phyloP scores from a whole-genome alignment of 2,329 filamentous ascomycete species.

The Fonsecaea pugnacius region DNA sequence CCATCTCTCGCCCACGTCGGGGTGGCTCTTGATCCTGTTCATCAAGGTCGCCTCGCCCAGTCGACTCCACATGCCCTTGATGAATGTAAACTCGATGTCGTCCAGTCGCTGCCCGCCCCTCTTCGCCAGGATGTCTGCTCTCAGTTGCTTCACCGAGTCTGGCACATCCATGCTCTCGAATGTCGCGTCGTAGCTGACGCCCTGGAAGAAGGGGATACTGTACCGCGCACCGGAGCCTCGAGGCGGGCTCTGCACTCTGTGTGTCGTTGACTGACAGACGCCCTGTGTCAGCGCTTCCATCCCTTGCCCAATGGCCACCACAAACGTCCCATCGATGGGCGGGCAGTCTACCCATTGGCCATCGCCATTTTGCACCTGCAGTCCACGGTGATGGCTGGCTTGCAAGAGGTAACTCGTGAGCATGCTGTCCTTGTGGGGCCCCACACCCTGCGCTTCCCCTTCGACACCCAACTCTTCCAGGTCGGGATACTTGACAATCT shows the following conservation, averaged over 20 bases:
- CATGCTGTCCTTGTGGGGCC: conserved; percentile 86
- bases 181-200: conserved; percentile 75
- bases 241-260: conserved; percentile 75
- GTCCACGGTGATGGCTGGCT: conserved; percentile 72
- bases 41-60: conserved; percentile 82
- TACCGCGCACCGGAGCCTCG: conserved; percentile 73
- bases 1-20: conserved; percentile 81
- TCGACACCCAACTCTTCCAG: conserved; percentile 60
- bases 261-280: conserved; percentile 80
- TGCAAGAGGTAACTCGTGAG: conserved; percentile 76
- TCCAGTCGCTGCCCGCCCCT: conserved; percentile 43
- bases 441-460: conserved; percentile 62
- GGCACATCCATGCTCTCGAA: conserved; percentile 79
- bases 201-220: conserved; percentile 87
- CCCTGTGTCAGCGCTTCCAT: conserved; percentile 83
- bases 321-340: conserved; percentile 74
- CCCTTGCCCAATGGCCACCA: conserved; percentile 85
- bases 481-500: conserved; percentile 87
- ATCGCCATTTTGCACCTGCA: conserved; percentile 80
- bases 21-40: conserved; percentile 84
- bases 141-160: conserved; percentile 64
- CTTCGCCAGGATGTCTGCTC: conserved; percentile 61
- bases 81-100: conserved; percentile 80
- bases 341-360: conserved; percentile 84
- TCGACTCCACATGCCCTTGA: conserved; percentile 67